Conservation (phyloP, 2,329 filamentous ascomycete species). For the Penicillium sp. region DNA sequence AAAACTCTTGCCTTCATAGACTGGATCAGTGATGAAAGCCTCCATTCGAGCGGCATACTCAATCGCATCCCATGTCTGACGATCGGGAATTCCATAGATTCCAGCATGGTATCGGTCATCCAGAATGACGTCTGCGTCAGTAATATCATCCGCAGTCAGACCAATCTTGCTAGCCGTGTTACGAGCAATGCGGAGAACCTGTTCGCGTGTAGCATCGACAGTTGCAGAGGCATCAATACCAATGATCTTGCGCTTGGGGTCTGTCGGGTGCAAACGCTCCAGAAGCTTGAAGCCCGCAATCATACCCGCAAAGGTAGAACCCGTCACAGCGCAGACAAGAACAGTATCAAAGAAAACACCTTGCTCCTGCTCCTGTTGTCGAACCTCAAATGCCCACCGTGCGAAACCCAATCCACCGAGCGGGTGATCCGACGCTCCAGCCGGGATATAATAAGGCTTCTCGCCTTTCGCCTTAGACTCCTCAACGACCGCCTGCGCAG, state of each 20-base stretch:
- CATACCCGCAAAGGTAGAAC: slow-evolving; percentile 70
- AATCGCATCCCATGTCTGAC: slow-evolving; percentile 67
- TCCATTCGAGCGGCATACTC: slow-evolving; percentile 67
- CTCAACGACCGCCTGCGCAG: slow-evolving; percentile 54
- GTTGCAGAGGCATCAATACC: slow-evolving; percentile 67
- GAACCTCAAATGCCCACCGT: slow-evolving; percentile 69
- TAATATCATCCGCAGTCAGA: slow-evolving; percentile 59
- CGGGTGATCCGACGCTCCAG: slow-evolving; percentile 69
- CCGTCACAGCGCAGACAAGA: slow-evolving; percentile 70
- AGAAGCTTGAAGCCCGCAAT: slow-evolving; percentile 70
- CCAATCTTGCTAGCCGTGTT: slow-evolving; percentile 65
- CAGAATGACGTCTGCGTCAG: slow-evolving; percentile 61
- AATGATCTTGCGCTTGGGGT: slow-evolving; percentile 56
- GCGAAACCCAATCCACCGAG: slow-evolving; percentile 70
- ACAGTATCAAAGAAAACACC: slow-evolving; percentile 68
- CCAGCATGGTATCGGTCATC: slow-evolving; percentile 67
- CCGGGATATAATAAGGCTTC: slow-evolving; percentile 71
- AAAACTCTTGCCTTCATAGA: slow-evolving; percentile 75
- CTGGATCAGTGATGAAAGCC: slow-evolving; percentile 72
- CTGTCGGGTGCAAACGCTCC: slow-evolving; percentile 46
- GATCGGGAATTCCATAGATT: slow-evolving; percentile 66
- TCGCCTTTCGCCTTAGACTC: slow-evolving; percentile 56
- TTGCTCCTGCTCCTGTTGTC: slow-evolving; percentile 60
- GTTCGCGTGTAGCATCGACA: slow-evolving; percentile 61
- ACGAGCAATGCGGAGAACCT: slow-evolving; percentile 67